Evolutionary conservation across 176 grass and related monocot genomes (phyloP).

Genomic region (Cenchrus americanus): DNA sequence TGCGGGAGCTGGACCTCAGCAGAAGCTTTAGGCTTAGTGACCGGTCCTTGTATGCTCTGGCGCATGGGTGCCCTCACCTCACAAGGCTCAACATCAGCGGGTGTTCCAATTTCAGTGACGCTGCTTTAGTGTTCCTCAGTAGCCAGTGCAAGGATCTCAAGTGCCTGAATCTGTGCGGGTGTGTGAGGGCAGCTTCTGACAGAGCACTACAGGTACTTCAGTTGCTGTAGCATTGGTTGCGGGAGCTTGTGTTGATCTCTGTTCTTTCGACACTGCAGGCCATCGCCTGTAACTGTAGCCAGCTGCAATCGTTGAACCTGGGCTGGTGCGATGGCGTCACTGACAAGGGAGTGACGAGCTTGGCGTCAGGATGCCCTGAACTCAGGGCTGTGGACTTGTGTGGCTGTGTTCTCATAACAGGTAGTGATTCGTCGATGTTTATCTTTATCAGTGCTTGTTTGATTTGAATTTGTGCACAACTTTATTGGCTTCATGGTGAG

Average conservation of each 20-base stretch:
- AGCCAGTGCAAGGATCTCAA: slow-evolving; percentile 63
- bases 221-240: neutral
- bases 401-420: slow-evolving; percentile 89
- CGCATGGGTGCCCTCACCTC: slow-evolving; percentile 61
- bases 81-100: slow-evolving; percentile 87
- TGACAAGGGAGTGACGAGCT: slow-evolving; percentile 75
- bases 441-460: neutral
- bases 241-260: neutral
- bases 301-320: slow-evolving; percentile 67
- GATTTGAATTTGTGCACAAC: neutral
- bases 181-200: slow-evolving; percentile 68
- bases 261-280: slow-evolving; percentile 50
- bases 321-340: slow-evolving; percentile 82
- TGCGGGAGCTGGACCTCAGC: slow-evolving; percentile 77
- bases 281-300: slow-evolving; percentile 63
- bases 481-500: neutral
- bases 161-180: slow-evolving; percentile 79
- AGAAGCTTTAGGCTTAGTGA: slow-evolving; percentile 79
- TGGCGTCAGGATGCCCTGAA: slow-evolving; percentile 84
- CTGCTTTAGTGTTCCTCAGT: slow-evolving; percentile 60
- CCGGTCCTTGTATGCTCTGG: slow-evolving; percentile 70
- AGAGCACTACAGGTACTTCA: slow-evolving; percentile 70
- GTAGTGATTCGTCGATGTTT: slow-evolving; percentile 6
- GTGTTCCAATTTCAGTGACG: slow-evolving; percentile 74
- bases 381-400: slow-evolving; percentile 77